Evolutionary conservation across 2,329 filamentous ascomycete genomes (phyloP), one percentile per base, ranked within the genome.

Genomic region (Exophiala bonariae): DNA sequence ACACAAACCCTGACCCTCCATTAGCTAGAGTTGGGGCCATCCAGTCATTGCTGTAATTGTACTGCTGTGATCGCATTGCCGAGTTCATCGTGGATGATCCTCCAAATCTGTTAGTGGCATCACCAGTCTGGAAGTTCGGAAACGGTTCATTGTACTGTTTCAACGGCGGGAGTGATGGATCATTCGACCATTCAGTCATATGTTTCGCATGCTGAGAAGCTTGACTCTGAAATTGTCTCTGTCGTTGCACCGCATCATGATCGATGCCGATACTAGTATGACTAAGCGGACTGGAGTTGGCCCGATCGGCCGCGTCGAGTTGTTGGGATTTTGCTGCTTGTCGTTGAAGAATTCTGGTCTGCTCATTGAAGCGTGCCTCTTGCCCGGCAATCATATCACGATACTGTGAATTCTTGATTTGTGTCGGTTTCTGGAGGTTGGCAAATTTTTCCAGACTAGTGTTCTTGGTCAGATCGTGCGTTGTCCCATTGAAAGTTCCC

Each of bases 341-440:
- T 37, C 56, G 54, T 33, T 59, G 57, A n/a, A 59, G 43, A 20
- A 59, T 58, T n/a, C 56, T 47, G 16, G 54, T 54, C 41, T 58
- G 52, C 44, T 59, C 52, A 35, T 58, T 58, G n/a, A 52, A 40
- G 6, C 49, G 53, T 41, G 57, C 55, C 32, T 59, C 57, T 41
- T 56, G 54, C 5, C 49, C 56, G 14, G 47, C 44, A 31, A 55
- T 41, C 7, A 57, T 43, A 41, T 58, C 56, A 13, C 48, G 49
- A 23, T 52, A 52, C 13, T 56, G 51, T 22, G 57, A 52, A 8
- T 41, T 37, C 30, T 56, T 55, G 10, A 54, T 32, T 42, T 41
- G 47, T 34, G 26, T 41, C 30, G 49, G 8, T 26, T 43, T 44
- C 30, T 49, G 47, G 13, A 33, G 26, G 40, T 54, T 43, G 17